Percentiles rank a stretch among this genome's conserved stretches.
Conservation (phyloP, 2,329 filamentous ascomycete genomes). For the Pseudogymnoascus pannorum region DNA sequence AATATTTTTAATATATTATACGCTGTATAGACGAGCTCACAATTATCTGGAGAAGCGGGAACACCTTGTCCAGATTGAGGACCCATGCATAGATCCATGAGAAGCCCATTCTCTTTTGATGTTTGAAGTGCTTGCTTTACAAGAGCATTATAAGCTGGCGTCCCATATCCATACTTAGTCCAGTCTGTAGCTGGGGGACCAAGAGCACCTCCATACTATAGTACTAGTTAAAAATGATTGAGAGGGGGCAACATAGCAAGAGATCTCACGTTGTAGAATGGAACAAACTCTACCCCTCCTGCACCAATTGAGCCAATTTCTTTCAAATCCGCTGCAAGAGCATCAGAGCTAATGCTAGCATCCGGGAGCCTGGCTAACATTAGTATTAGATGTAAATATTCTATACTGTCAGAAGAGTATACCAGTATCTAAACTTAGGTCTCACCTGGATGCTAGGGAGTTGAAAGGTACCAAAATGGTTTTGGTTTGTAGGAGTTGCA, state of each 20-base stretch:
- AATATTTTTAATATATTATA: no score
- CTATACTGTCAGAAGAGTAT: constrained; percentile 11
- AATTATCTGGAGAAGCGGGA: constrained; percentile 29
- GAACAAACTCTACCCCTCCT: constrained; percentile 14
- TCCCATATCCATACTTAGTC: constrained; percentile 36
- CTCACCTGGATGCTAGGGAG: constrained; percentile 7
- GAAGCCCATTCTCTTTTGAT: constrained; percentile 29
- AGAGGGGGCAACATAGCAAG: no score
- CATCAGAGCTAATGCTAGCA: constrained; percentile 10
- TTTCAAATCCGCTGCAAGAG: constrained; percentile 11
- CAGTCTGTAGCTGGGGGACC: constrained; percentile 22
- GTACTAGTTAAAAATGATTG: no score
- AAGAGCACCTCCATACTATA: background rate
- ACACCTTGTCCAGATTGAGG: constrained; percentile 42
- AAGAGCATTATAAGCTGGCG: constrained; percentile 22
- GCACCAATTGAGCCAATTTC: constrained; percentile 11
- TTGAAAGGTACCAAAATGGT: constrained; percentile 10
- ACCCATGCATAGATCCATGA: constrained; percentile 40
- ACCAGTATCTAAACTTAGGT: constrained; percentile 10
- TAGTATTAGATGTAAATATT: no score
- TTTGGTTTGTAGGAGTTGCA: no score
- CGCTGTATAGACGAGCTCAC: constrained; percentile 28
- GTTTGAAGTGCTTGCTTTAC: constrained; percentile 25
- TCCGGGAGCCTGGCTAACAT: constrained; percentile 12
- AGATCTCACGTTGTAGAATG: background rate